A percentile compares a stretch with the other conserved stretches of the same genome.
phyloP scores from a whole-genome alignment of 345 rosid genomes.

The Bruguiera parviflora region DNA sequence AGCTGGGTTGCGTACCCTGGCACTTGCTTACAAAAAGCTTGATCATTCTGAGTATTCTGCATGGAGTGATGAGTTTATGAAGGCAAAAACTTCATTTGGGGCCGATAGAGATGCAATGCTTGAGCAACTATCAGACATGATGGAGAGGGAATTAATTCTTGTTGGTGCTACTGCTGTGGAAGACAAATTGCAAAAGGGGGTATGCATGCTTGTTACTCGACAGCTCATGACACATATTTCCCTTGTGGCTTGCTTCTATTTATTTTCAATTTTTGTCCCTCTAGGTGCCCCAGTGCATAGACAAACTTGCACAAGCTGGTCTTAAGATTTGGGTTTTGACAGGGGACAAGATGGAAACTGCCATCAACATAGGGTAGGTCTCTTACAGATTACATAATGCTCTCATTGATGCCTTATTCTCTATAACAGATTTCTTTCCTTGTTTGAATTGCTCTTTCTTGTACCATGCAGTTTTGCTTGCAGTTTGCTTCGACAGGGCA shows the following conservation, averaged over 20 bases:
- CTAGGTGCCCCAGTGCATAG: constrained; percentile 97
- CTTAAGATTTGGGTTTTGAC: constrained; percentile 97
- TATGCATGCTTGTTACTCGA: constrained; percentile 26
- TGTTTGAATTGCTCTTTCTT: constrained; percentile 17
- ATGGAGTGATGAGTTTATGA: constrained; percentile 78
- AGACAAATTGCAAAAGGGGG: constrained; percentile 97
- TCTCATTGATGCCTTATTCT: constrained; percentile 12
- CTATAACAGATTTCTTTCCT: not conserved
- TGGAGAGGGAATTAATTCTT: constrained; percentile 85
- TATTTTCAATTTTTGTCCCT: constrained; percentile 18
- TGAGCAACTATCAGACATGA: constrained; percentile 71
- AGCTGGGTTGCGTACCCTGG: constrained; percentile 84
- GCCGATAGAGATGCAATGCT: constrained; percentile 73
- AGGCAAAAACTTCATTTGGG: constrained; percentile 81
- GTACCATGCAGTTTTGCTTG: constrained; percentile 67
- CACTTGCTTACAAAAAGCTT: constrained; percentile 71
- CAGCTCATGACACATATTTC: constrained; percentile 6
- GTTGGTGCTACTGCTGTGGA: constrained; percentile 98
- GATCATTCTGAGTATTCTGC: constrained; percentile 65
- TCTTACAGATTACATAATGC: constrained; percentile 6
- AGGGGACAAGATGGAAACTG: constrained; percentile 99
- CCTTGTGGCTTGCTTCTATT: constrained; percentile 18
- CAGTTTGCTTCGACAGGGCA: constrained; percentile 94
- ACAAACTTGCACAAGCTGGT: constrained; percentile 97
- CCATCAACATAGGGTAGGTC: constrained; percentile 93